Percentiles rank a stretch among this genome's conserved stretches.
Conservation (phyloP, 257 asterid species). For the Capsicum pubescens region DNA sequence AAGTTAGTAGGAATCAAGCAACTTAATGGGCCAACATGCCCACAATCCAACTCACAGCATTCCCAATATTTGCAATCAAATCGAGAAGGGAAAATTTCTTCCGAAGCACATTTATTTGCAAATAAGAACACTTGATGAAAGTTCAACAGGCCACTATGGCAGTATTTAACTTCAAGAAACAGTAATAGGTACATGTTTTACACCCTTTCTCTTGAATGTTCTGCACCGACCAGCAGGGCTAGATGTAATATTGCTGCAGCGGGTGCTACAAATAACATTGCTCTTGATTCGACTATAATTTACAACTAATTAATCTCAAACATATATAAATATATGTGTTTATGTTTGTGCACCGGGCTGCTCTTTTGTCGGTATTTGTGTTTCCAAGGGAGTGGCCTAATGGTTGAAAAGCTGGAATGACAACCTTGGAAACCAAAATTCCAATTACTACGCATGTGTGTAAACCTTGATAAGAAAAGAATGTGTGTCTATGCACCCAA, state of each 20-base stretch:
- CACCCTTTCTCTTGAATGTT: background rate
- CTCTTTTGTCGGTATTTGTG: no score
- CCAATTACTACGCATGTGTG: background rate
- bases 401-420: no score
- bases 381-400: no score
- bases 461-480: background rate
- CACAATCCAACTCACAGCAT: background rate
- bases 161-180: background rate
- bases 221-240: background rate
- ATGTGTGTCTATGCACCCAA: no score
- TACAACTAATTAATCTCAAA: constrained; percentile 16
- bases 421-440: no score
- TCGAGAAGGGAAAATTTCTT: background rate
- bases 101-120: background rate
- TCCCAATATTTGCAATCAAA: background rate
- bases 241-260: background rate
- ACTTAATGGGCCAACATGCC: background rate
- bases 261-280: background rate
- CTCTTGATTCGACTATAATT: background rate
- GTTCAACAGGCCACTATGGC: background rate
- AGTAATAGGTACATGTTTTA: background rate
- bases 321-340: background rate
- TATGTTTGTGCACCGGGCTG: background rate
- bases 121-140: background rate
- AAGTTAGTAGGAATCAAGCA: constrained; percentile 1